These are phyloP conservation scores for Rhodotorula sp. DNA, from an alignment of 1,284 basidiomycete genomes.

Conservation along the genomic window DNA sequence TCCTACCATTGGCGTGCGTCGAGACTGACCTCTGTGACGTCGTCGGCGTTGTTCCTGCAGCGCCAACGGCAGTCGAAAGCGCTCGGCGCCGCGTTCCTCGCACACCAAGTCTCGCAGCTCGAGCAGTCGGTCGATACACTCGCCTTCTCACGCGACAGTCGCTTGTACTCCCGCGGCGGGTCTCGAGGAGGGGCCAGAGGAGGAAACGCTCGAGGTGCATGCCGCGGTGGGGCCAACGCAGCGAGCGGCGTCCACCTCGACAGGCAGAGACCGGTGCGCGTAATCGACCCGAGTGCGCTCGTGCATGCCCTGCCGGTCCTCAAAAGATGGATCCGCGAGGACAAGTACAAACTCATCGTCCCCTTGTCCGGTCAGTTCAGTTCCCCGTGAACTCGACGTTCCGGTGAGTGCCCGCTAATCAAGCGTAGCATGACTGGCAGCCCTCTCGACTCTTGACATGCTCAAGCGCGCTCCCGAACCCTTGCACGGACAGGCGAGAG, in stretches of 20 bases:
- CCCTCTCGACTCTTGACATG: slow-evolving; percentile 34
- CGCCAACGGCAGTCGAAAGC: slow-evolving; percentile 25
- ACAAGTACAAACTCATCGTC: slow-evolving; percentile 29
- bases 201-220: neutral
- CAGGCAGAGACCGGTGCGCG: slow-evolving; percentile 5
- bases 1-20: too few species aligned
- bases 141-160: slow-evolving; percentile 25
- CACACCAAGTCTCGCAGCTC: slow-evolving; percentile 35
- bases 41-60: slow-evolving; percentile 3
- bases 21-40: neutral
- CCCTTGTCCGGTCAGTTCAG: slow-evolving; percentile 31
- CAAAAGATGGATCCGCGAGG: slow-evolving; percentile 36
- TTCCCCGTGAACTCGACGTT: neutral
- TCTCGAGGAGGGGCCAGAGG: neutral
- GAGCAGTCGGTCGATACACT: slow-evolving; percentile 29
- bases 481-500: slow-evolving; percentile 24
- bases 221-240: neutral
- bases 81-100: slow-evolving; percentile 37
- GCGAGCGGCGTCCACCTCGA: too few species aligned
- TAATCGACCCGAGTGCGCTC: slow-evolving; percentile 35
- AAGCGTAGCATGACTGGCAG: slow-evolving; percentile 3
- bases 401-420: neutral
- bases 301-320: slow-evolving; percentile 38
- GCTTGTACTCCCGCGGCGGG: neutral
- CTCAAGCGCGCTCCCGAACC: slow-evolving; percentile 32